Evolutionary conservation across 352 stramenopile species (phyloP), one percentile per base, ranked within the genome.

Genomic region (Phytophthora tubulina): DNA sequence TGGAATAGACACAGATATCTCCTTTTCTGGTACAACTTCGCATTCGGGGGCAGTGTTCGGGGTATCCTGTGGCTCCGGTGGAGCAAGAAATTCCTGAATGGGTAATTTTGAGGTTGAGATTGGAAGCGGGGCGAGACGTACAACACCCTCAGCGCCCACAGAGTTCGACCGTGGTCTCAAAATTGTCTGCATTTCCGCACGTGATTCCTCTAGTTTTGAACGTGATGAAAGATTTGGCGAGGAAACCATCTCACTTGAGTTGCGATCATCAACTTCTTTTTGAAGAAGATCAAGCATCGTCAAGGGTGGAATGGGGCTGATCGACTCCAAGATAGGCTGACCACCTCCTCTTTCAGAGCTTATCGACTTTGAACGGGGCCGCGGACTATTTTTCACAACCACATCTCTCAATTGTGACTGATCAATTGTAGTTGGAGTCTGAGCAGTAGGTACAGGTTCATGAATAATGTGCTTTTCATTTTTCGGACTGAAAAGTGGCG

Each of bases 161-260:
- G 70, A 73, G 5, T 71, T 71, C 21, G 64, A 78, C 36, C 65
- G 54, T 33, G 54, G 39, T 30, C 41, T 50, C 6, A 44, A 13
- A 10, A 3, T 50, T 11, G 17, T 27, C 15, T 53, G 44, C 17
- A 45, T 32, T 50, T 54, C n/a, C 15, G 0, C 48, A 57, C 13
- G 33, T 1, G 9, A 4, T 13, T 56, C 42, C 21, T 50, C n/a
- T 0, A n/a, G 5, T 17, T 35, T 38, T 27, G 21, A 27, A 27
- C 21, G 21, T 27, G 21, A 27, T 44, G 41, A 30, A 31, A 4
- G 0, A 11, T 27, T 44, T 50, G 36, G 21, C 10, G 36, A 13
- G 3, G 27, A 31, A 49, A n/a, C 4, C 36, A 27, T 32, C 36
- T 49, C 36, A n/a, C 27, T 13, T 44, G 31, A n/a, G 14, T 17